Evolutionary conservation across 139 green algal genomes (phyloP), one percentile per base, ranked within the genome.

Genomic region (Micractinium conductrix): DNA sequence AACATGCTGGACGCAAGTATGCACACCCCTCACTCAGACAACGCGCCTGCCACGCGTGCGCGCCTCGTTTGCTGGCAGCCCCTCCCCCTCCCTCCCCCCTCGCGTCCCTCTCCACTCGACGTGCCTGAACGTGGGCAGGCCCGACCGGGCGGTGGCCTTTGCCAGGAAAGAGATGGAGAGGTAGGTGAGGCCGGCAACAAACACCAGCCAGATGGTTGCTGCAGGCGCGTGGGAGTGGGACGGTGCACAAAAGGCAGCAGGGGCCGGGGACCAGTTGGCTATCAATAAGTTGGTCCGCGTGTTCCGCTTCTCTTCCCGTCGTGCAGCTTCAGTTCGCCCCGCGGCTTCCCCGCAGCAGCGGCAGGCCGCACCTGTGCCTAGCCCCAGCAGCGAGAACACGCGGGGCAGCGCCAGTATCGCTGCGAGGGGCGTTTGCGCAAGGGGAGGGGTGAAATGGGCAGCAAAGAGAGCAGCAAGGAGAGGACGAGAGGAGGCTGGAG

Each of bases 321-420:
- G n/a, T n/a, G n/a, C n/a, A n/a, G n/a, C n/a, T n/a, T n/a, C n/a
- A n/a, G n/a, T n/a, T n/a, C n/a, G n/a, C n/a, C 14, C 33, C 19
- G 30, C 33, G 35, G 30, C 14, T 14, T 58, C 12, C 48, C 48
- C 12, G 48, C 48, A 58, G 48, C 48, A 22, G 10, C 12, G 14
- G 48, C 58, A 70, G 44, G 70, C 50, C 24, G 55, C 74, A 37
- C 30, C 70, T 10, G 71, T 86, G 45, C 74, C 74, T 1, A 87
- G 71, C 21, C 74, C 74, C 35, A 83, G 62, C 37, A 87, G 55
- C 35, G 44, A 38, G 38, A 83, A 85, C 17, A 88, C 67, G 19
- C 78, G 76, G 17, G 84, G 84, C 67, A 88, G 43, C 2, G 84
- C 84, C 70, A 88, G 76, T 22, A 88, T 73, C 53, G 62, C 84